These are phyloP conservation scores for Letharia columbiana DNA, from an alignment of 495 filamentous ascomycete genomes.

Conservation along the genomic window DNA sequence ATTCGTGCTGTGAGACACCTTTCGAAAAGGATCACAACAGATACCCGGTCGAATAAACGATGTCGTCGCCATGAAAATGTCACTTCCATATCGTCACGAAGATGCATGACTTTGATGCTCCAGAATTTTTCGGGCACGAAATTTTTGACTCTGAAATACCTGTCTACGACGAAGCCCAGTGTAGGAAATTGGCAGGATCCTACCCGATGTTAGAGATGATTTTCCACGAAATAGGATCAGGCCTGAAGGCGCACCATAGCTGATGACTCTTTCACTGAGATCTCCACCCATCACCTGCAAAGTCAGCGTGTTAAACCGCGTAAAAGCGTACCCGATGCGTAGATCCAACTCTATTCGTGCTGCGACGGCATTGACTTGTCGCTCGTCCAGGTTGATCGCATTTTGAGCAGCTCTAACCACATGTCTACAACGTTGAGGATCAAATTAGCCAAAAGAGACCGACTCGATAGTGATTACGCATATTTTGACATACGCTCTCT, in stretches of 20 bases:
- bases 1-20: conserved; percentile 67
- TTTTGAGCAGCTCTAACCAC: conserved; percentile 74
- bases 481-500: conserved; percentile 59
- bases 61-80: conserved; percentile 76
- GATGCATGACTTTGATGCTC: conserved; percentile 77
- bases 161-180: conserved; percentile 90
- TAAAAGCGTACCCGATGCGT: conserved; percentile 84
- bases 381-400: conserved; percentile 71
- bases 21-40: conserved; percentile 75
- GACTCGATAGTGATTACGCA: neutral
- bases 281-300: conserved; percentile 57
- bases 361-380: conserved; percentile 77
- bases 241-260: conserved; percentile 58
- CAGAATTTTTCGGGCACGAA: conserved; percentile 92
- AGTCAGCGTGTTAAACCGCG: conserved; percentile 72
- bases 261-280: conserved; percentile 57
- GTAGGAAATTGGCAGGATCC: conserved; percentile 97
- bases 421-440: conserved; percentile 39
- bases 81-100: conserved; percentile 68
- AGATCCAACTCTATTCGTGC: conserved; percentile 90
- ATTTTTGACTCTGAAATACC: conserved; percentile 84
- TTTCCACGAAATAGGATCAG: no score
- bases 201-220: conserved; percentile 31
- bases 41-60: conserved; percentile 79
- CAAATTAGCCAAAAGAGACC: conserved; percentile 2